These are phyloP conservation scores for Papiliotrema flavescens DNA, from an alignment of 1,284 basidiomycete genomes.

Conservation along the genomic window DNA sequence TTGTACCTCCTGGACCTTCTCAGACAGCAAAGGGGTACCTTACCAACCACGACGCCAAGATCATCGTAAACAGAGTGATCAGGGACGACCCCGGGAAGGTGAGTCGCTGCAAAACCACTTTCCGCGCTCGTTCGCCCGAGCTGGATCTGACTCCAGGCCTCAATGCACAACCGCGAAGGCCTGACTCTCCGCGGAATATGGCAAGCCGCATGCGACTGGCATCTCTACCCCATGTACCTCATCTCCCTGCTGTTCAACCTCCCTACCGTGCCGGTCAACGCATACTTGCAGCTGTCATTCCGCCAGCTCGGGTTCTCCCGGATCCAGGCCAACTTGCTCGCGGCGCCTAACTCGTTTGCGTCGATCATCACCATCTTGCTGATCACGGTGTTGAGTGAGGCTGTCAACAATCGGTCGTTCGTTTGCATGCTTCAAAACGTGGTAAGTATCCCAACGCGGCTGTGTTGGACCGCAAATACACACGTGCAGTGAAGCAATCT, in stretches of 20 bases:
- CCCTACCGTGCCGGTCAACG: conserved; percentile 53
- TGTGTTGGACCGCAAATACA: too few relatives aligned
- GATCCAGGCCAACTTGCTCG: conserved; percentile 60
- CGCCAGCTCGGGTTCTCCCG: conserved; percentile 62
- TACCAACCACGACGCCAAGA: conserved; percentile 34
- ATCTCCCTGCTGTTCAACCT: conserved; percentile 31
- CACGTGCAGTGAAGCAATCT: too few relatives aligned
- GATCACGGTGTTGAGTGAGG: conserved; percentile 6
- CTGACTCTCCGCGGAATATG: conserved; percentile 57
- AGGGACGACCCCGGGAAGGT: conserved; percentile 51
- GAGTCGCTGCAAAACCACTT: conserved; percentile 14
- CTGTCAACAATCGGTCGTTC: conserved; percentile 15
- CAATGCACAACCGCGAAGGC: conserved; percentile 72
- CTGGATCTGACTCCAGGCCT: neutral
- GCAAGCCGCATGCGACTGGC: conserved; percentile 51
- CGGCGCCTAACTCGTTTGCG: conserved; percentile 46
- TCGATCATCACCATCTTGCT: conserved; percentile 50
- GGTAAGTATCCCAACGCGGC: too few relatives aligned
- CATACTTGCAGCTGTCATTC: conserved; percentile 62
- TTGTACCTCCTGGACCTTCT: neutral
- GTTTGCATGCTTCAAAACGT: conserved; percentile 5
- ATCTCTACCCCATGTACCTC: conserved; percentile 57
- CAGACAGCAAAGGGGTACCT: conserved; percentile 65
- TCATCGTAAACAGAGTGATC: conserved; percentile 50
- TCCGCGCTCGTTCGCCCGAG: neutral